Conservation (phyloP, 148 eudicot genomes). For the Nepenthes gracilis region DNA sequence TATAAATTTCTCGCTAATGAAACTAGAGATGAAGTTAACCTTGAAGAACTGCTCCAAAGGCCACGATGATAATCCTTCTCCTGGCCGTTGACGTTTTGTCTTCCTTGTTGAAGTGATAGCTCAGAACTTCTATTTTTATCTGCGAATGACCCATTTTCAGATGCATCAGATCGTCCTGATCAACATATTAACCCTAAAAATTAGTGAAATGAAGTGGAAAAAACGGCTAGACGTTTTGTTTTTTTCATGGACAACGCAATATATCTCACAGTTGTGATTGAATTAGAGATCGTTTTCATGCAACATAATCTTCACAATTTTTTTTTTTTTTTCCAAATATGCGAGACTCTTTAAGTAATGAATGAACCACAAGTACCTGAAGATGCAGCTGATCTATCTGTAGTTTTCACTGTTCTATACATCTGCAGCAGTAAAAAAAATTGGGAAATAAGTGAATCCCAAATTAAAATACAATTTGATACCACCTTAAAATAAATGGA, state of each 20-base stretch:
- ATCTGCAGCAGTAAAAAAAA: slow-evolving; percentile 27
- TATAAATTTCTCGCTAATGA: no score
- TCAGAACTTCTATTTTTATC: slow-evolving; percentile 59
- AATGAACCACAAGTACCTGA: slow-evolving; percentile 32
- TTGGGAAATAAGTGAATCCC: not conserved
- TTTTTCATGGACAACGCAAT: no score
- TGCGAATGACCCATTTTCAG: slow-evolving; percentile 79
- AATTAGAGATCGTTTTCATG: no score
- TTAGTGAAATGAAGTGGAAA: no score
- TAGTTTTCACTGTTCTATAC: slow-evolving; percentile 94
- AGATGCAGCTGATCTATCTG: slow-evolving; percentile 78
- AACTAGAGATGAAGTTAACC: slow-evolving; percentile 21
- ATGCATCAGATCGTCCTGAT: slow-evolving; percentile 46
- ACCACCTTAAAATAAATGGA: not conserved
- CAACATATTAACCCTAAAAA: no score
- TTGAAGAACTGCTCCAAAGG: slow-evolving; percentile 90
- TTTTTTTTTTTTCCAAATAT: no score
- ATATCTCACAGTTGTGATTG: no score
- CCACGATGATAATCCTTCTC: slow-evolving; percentile 51
- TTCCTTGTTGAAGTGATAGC: slow-evolving; percentile 28
- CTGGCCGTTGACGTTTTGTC: slow-evolving; percentile 18
- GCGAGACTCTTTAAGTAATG: no score
- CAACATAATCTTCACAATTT: no score
- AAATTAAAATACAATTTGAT: not conserved
- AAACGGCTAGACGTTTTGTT: no score